phyloP scores from a whole-genome alignment of 208 protist species.

The Acanthamoeba triangularis region DNA sequence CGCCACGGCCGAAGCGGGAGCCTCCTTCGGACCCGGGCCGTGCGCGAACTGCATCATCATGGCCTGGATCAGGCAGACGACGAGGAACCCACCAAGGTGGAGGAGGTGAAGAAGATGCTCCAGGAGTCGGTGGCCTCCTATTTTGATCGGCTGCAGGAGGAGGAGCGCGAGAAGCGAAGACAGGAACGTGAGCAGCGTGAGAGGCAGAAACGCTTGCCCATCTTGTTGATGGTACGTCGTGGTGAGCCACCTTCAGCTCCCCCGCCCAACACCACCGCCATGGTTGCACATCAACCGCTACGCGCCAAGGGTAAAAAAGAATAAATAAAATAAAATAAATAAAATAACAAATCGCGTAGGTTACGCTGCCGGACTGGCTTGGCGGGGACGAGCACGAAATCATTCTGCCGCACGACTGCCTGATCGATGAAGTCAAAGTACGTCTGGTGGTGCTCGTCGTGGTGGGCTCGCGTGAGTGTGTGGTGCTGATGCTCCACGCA shows the following conservation, averaged over 20 bases:
- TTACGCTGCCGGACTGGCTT: neutral
- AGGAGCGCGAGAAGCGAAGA: neutral
- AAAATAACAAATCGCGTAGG: neutral
- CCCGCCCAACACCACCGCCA: neutral
- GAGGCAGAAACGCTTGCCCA: neutral
- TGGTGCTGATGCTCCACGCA: too few relatives aligned
- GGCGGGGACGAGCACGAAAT: neutral
- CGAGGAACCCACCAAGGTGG: neutral
- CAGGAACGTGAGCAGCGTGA: neutral
- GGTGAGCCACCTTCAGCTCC: neutral
- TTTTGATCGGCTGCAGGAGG: neutral
- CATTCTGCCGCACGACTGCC: neutral
- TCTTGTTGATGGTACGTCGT: neutral
- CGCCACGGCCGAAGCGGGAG: neutral
- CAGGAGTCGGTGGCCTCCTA: slow-evolving; percentile 5
- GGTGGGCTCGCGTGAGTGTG: too few relatives aligned
- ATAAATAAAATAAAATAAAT: too few relatives aligned
- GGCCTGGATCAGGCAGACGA: neutral
- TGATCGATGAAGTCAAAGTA: slow-evolving; percentile 35
- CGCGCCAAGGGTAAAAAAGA: neutral
- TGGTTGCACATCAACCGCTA: too few relatives aligned
- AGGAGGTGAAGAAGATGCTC: neutral
- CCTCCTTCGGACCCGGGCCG: neutral
- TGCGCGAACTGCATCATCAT: neutral
- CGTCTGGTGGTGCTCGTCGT: neutral